Evolutionary conservation across 2,329 filamentous ascomycete species (phyloP), one percentile per base, ranked within the genome.

Genomic region (Macroventuria anomochaeta): DNA sequence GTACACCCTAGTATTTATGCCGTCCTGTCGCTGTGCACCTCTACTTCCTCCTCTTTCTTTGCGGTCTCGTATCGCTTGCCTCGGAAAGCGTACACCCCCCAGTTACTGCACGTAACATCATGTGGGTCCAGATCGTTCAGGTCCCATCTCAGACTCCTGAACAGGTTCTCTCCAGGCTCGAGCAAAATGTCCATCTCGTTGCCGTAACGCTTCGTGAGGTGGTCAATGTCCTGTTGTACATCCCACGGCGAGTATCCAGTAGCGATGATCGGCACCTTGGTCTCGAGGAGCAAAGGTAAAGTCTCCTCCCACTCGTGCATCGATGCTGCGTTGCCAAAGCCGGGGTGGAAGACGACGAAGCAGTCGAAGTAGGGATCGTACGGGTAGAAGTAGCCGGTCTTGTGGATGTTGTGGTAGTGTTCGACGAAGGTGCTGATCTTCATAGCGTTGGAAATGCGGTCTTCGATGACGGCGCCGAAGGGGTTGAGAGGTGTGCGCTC

Each of bases 291-390:
- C 67, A 92, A 82, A 2, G 95, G 95, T 7, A 99, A 77, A 0
- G 95, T 97, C 66, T 93, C 88, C 54, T 89, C 85, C 95, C 96
- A 99, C 75, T 99, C 95, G 68, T 96, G 90, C 46, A 90, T 90
- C 69, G 89, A 93, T 12, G 93, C 91, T 0, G 96, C 93, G 74
- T 99, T 95, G 11, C 95, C 96, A 15, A 99, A 83, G 7, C 96
- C 96, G 0, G 96, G 96, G 70, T 99, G 96, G 82, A 97, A 99
- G 44, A 97, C 84, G 68, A 99, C 87, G 71, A 99, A 96, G 75
- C 90, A 95, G 80, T 99, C 95, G 75, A 99, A 96, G 79, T 99
- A 99, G 0, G 95, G 95, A 72, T 99, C 95, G 72, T 96, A 97
- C 0, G 96, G 95, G 53, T 90, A 86, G 78, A 97, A 99, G 71